Evolutionary conservation across 352 stramenopile genomes (phyloP).

Genomic region (Phytophthora uliginosa): DNA sequence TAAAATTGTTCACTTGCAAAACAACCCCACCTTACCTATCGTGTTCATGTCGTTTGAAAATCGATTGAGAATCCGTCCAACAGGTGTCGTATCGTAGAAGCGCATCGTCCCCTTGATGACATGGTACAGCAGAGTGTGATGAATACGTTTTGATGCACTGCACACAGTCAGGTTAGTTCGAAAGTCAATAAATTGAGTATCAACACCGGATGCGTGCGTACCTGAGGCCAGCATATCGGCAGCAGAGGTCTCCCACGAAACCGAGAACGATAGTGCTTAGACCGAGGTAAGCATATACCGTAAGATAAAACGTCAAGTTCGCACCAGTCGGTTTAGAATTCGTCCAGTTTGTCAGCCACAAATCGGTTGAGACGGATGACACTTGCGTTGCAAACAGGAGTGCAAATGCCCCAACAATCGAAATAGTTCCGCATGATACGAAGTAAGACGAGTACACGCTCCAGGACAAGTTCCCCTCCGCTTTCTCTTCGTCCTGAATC

Average conservation of each 20-base stretch:
- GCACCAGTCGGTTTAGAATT: conserved; percentile 26
- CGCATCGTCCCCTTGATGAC: conserved; percentile 84
- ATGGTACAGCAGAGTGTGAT: conserved; percentile 65
- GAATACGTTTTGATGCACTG: conserved; percentile 73
- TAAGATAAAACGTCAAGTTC: conserved; percentile 58
- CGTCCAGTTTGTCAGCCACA: conserved; percentile 79
- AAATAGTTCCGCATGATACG: conserved; percentile 50
- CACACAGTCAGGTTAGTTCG: not conserved
- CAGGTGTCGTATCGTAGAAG: conserved; percentile 89
- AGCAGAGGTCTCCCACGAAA: conserved; percentile 57
- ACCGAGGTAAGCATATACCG: conserved; percentile 68
- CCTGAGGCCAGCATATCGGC: conserved; percentile 62
- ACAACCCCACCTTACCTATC: conserved; percentile 49
- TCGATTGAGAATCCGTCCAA: conserved; percentile 83
- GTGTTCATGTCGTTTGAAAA: conserved; percentile 80
- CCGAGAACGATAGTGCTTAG: conserved; percentile 60
- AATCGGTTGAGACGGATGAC: conserved; percentile 63
- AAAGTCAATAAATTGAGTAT: not conserved
- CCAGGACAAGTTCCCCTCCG: conserved; percentile 48
- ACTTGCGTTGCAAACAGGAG: conserved; percentile 61
- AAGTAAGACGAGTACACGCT: conserved; percentile 61
- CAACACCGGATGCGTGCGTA: conserved; percentile 20
- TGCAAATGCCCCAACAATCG: conserved; percentile 41
- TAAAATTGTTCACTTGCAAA: not conserved
- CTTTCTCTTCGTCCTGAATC: conserved; percentile 61